Percentiles rank a stretch among this genome's conserved stretches.
Conservation (phyloP, 345 rosid species). For the Physaria fendleri region DNA sequence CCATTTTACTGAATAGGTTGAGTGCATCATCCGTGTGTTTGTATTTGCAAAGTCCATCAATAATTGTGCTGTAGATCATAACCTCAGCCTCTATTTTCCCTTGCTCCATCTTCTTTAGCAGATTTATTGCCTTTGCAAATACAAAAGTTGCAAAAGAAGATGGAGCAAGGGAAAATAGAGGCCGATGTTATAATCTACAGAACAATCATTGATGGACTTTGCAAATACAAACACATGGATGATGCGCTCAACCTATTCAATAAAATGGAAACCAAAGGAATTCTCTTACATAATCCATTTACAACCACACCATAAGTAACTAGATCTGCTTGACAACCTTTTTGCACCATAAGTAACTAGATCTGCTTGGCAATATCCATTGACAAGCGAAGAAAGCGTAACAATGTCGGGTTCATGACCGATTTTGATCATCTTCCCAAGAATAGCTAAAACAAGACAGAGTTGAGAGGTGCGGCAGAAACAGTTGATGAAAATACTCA, state of each 20-base stretch:
- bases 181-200: background rate
- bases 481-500: background rate
- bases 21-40: background rate
- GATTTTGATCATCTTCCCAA: too few species aligned
- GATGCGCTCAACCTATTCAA: background rate
- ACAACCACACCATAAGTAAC: background rate
- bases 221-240: background rate
- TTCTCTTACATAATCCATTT: background rate
- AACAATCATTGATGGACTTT: background rate
- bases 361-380: too few species aligned
- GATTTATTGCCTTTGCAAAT: too few species aligned
- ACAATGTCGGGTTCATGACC: too few species aligned
- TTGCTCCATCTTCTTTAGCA: background rate
- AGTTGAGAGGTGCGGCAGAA: too few species aligned
- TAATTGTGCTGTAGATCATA: background rate
- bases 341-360: too few species aligned
- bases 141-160: background rate
- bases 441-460: too few species aligned
- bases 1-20: background rate
- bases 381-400: too few species aligned
- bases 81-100: background rate
- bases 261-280: background rate
- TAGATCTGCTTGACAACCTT: too few species aligned
- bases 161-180: background rate
- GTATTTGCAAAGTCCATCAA: background rate